A percentile compares a stretch with the other conserved stretches of the same genome.
Conservation (phyloP, 106 monocot species). For the Dioscorea alata region DNA sequence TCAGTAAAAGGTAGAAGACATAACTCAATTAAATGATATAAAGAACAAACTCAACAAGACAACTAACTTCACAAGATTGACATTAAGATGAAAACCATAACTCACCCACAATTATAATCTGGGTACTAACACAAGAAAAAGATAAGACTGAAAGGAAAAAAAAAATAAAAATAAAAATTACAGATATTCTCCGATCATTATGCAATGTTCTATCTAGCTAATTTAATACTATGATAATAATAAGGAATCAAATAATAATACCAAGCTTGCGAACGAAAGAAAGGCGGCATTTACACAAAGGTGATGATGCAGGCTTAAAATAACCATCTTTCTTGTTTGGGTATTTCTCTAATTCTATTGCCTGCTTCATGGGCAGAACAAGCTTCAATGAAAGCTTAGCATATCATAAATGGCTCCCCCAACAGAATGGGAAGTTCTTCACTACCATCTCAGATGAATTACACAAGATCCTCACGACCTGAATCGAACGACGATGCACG, state of each 20-base stretch:
- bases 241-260: constrained; percentile 1
- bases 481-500: constrained; percentile 32
- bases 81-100: too few species aligned
- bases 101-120: too few species aligned
- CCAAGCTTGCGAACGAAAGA: not conserved
- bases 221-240: not conserved
- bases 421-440: not conserved
- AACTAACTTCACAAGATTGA: too few species aligned
- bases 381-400: not conserved
- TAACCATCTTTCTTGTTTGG: not conserved
- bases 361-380: not conserved
- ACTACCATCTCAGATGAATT: not conserved
- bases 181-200: too few species aligned
- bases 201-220: not conserved
- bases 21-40: too few species aligned
- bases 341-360: not conserved
- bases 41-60: too few species aligned
- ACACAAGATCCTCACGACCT: constrained; percentile 2
- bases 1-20: too few species aligned
- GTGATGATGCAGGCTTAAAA: not conserved
- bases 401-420: not conserved
- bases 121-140: too few species aligned
- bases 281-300: not conserved
- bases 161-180: too few species aligned
- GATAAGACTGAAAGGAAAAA: too few species aligned